Evolutionary conservation across 345 rosid genomes (phyloP), one percentile per base, ranked within the genome.

Genomic region (Punica granatum): DNA sequence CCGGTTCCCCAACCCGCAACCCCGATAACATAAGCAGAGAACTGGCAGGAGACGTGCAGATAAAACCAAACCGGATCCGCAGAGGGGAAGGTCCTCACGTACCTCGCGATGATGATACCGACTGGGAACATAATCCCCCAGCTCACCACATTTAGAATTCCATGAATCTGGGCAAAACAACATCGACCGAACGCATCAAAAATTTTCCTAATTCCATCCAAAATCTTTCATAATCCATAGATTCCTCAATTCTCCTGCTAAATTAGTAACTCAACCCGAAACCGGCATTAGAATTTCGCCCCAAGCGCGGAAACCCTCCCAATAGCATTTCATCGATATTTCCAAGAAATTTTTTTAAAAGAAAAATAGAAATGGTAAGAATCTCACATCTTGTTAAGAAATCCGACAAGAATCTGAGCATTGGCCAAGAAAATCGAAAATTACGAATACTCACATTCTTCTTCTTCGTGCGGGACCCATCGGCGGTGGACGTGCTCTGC

Each of bases 61-160:
- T 92, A 90, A 69, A 92, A 92, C 98, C 98, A 92, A 0, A 84
- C 84, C 19, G 94, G 96, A 84, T 90, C 98, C 8, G 94, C 90
- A 0, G 91, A 82, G 37, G 81, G 78, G 69, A 92, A 88, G 32
- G 77, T 36, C 67, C 87, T 88, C 67, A 92, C 2, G 64, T 92
- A 92, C 56, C 98, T 78, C 0, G 96, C 98, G 14, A 92, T 78
- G 32, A 92, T 77, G 26, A 72, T 71, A 42, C 98, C 98, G 32
- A 83, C 0, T 0, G 96, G 98, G 67, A 92, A 81, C 86, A 92
- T 66, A 69, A 89, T 63, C 43, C 98, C 94, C 98, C 98, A 92
- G 62, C 96, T 88, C 74, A 90, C 88, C 2, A 79, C 91, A 59
- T 92, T 92, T 65, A 92, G 74, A n/a, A 89, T 73, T 67, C 98